Base-by-base conservation (phyloP, 1,139 yeast genomes). In the Candida mesenterica region DNA sequence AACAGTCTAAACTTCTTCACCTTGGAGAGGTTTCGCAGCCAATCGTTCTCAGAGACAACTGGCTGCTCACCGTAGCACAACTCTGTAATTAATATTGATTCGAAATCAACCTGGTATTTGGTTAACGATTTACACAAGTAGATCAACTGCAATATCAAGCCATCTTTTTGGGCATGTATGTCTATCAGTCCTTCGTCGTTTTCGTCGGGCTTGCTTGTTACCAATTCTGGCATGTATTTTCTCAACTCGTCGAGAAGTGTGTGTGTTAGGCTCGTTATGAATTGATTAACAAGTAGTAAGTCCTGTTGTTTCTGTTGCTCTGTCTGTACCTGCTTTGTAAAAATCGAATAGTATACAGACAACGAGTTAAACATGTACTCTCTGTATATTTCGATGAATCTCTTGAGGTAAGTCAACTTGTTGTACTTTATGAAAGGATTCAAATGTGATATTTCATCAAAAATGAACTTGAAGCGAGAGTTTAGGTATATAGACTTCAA, bases 351-450 rank as follows among this genome's bases (percentile, higher is more conserved):
- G 54, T 74, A 83, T 7, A 82, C 77, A 30, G 85, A 76, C 4
- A 87, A 67, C 0, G 94, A 77, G 23, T 81, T 83, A 56, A 82
- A 85, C 10, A 86, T 77, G 48, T 79, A 82, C 55, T 90, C 97
- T 53, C 98, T 70, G 43, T 86, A 79, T 4, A 86, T 77, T 56
- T 92, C 97, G 31, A 89, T 74, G 50, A 76, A 82, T 44, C 95
- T 66, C 49, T 89, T 89, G 38, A 89, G 65, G 52, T 82, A 86
- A 41, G 82, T 78, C 43, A 84, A 82, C 19, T 79, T 71, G 34
- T 60, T 69, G 48, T 61, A 66, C 44, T 62, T 65, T 33, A 69
- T 69, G 42, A 82, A 62, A 0, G 85, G 89, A 30, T 53, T 55
- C 35, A 81, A 67, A 24, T 79, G 73, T 0, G 73, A 65, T 37